Evolutionary conservation across 306 rosid species (phyloP), one percentile per base, ranked within the genome.

Genomic region (Aeschynomene evenia): DNA sequence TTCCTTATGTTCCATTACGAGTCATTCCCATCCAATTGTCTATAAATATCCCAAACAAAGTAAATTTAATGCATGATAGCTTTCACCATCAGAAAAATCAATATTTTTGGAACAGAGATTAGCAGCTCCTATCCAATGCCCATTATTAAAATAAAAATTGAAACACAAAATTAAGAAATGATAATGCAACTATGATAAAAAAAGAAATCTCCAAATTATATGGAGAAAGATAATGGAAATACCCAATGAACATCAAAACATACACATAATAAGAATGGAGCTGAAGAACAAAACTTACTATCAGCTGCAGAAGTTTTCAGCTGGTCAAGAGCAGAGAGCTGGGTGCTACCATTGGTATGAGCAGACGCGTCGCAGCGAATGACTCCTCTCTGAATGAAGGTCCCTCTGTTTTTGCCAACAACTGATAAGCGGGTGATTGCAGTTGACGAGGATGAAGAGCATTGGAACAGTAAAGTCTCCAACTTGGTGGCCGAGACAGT

Each of bases 301-400:
- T 88, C 97, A 77, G 84, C 87, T 9, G 92, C 91, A 70, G 95
- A 90, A 70, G 96, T 74, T 79, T 94, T 94, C 73, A 91, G 97
- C 79, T 76, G 99, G 76, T 91, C 91, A 46, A 94, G 99, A 77
- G 97, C 85, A 16, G 99, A 91, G 66, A 88, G n/a, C n/a, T n/a
- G 28, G 54, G 70, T 70, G 46, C 53, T 76, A 46, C 9, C n/a
- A 16, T 16, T 6, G 11, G 46, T 58, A 46, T 45, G 79, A 9
- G 75, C 68, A 31, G 80, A 62, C 68, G 80, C 85, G 37, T 85
- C 92, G 72, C 91, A 94, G 66, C 96, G 82, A 43, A 88, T 59
- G 23, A 77, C 67, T 54, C 87, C 87, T 79, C 88, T 81, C 72
- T 70, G 97, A 74, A 84, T 6, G 20, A 36, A 49, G 11, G 40